Evolutionary conservation across 768 basidiomycete species (phyloP).

Genomic region (Sutorius australiensis): DNA sequence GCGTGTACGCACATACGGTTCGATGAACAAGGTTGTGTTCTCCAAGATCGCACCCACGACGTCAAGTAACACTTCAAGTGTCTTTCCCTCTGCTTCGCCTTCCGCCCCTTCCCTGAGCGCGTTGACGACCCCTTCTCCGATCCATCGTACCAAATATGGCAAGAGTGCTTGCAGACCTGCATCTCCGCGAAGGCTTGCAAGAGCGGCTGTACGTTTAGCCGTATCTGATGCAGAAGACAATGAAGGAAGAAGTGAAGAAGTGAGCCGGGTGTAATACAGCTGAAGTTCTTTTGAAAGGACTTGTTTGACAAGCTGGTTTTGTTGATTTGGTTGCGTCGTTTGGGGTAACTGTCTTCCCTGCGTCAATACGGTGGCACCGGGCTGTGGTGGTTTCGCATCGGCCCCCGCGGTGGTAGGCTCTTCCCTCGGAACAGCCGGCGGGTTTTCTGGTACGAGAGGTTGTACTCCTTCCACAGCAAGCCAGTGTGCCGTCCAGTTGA

Average conservation of each 20-base stretch:
- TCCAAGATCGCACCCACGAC: slow-evolving; percentile 81
- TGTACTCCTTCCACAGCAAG: slow-evolving; percentile 97
- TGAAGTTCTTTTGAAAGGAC: slow-evolving; percentile 92
- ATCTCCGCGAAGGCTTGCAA: slow-evolving; percentile 85
- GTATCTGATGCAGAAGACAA: slow-evolving; percentile 42
- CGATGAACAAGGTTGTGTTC: slow-evolving; percentile 86
- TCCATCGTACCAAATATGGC: slow-evolving; percentile 93
- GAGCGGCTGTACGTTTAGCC: slow-evolving; percentile 79
- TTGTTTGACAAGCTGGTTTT: slow-evolving; percentile 82
- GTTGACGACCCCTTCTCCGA: slow-evolving; percentile 79
- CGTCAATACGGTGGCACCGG: slow-evolving; percentile 18
- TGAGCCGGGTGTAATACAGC: slow-evolving; percentile 90
- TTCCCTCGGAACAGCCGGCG: slow-evolving; percentile 72
- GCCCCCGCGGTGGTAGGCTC: slow-evolving; percentile 30
- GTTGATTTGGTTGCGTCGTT: slow-evolving; percentile 47
- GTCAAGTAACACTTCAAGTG: slow-evolving; percentile 79
- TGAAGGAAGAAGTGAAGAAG: slow-evolving; percentile 66
- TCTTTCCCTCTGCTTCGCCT: slow-evolving; percentile 61
- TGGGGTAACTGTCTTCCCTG: slow-evolving; percentile 27
- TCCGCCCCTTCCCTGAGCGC: slow-evolving; percentile 49
- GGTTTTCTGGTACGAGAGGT: slow-evolving; percentile 94
- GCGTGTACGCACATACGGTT: slow-evolving; percentile 80
- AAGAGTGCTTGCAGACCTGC: slow-evolving; percentile 88
- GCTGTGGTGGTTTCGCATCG: slow-evolving; percentile 29
- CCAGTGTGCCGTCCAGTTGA: slow-evolving; percentile 95